phyloP scores from a whole-genome alignment of 2,329 filamentous ascomycete genomes.

The Cryphonectria nitschkei region DNA sequence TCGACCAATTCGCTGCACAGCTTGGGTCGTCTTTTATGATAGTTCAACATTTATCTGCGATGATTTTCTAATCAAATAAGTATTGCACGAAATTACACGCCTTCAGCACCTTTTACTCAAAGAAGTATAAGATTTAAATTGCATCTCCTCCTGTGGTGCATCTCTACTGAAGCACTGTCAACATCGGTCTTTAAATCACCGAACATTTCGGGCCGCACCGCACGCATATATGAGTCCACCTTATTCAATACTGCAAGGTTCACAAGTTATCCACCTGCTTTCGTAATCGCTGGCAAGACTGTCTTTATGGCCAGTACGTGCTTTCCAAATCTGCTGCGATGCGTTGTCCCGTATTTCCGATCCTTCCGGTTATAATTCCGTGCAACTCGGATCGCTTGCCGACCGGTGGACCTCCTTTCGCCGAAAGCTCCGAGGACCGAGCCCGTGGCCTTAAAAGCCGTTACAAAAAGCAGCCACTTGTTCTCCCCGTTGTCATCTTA shows the following conservation, averaged over 20 bases:
- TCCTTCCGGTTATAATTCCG: neutral
- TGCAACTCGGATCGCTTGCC: neutral
- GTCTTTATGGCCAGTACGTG: neutral
- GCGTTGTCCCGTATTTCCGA: neutral
- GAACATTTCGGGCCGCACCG: neutral
- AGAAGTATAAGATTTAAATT: no score
- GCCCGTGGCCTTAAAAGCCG: neutral
- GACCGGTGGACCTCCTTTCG: neutral
- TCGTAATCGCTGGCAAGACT: neutral
- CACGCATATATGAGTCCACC: neutral
- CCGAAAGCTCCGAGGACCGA: conserved; percentile 8
- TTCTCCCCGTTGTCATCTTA: conserved; percentile 21
- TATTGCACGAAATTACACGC: no score
- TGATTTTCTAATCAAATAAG: no score
- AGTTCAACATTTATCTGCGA: no score
- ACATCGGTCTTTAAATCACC: neutral
- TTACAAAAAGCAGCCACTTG: neutral
- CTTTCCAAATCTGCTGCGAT: neutral
- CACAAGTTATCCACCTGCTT: neutral
- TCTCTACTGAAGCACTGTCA: no score
- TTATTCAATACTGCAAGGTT: neutral
- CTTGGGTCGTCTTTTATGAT: no score
- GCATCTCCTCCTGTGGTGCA: no score
- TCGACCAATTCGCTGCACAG: no score
- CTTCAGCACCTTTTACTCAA: no score